Percentiles rank a stretch among this genome's conserved stretches.
phyloP scores from a whole-genome alignment of 208 protist species.

The Trypanosoma lewisi region DNA sequence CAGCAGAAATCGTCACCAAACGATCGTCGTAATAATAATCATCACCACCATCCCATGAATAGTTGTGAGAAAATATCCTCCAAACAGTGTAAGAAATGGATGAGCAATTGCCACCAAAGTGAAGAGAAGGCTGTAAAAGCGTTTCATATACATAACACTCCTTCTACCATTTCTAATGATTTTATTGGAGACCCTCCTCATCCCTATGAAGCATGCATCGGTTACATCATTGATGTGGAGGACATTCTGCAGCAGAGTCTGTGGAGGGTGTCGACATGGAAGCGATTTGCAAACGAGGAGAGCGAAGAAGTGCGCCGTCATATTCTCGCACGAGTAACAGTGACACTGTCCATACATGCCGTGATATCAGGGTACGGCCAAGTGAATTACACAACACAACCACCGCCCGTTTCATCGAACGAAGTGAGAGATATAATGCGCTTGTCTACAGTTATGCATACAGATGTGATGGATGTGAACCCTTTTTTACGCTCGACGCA shows the following conservation, averaged over 20 bases:
- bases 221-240: slow-evolving; percentile 20
- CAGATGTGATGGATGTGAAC: neutral
- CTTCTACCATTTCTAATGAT: neutral
- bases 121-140: neutral
- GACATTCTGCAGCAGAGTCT: slow-evolving; percentile 21
- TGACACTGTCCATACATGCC: slow-evolving; percentile 9
- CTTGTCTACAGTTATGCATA: neutral
- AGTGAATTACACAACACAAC: neutral
- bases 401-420: neutral
- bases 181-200: slow-evolving; percentile 1
- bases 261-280: slow-evolving; percentile 22
- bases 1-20: too few relatives aligned
- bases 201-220: slow-evolving; percentile 4
- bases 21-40: neutral
- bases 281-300: slow-evolving; percentile 27
- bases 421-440: neutral
- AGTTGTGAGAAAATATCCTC: neutral
- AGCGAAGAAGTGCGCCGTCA: neutral
- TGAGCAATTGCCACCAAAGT: neutral
- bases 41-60: too few relatives aligned
- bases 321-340: slow-evolving; percentile 18
- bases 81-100: neutral
- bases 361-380: slow-evolving; percentile 2
- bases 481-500: neutral
- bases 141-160: neutral